Evolutionary conservation across 257 asterid species (phyloP).

Genomic region (Rehmannia glutinosa): DNA sequence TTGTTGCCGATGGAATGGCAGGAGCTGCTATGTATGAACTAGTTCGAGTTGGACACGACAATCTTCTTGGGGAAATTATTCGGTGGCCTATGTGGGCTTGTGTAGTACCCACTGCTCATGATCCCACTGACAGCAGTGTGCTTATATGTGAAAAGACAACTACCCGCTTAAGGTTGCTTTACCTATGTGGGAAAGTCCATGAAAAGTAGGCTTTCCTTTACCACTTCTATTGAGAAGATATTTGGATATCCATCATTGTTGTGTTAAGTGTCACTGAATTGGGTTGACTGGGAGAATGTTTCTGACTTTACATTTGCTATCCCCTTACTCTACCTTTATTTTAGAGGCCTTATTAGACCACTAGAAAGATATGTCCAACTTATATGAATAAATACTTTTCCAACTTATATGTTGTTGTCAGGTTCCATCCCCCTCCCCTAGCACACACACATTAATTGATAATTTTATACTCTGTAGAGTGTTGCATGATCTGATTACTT

Average conservation of each 20-base stretch:
- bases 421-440: not conserved
- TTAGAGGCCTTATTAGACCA: not conserved
- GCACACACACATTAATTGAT: not conserved
- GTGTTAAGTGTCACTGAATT: not conserved
- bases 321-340: not conserved
- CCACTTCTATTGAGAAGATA: not conserved
- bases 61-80: slow-evolving; percentile 95
- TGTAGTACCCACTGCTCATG: slow-evolving; percentile 4
- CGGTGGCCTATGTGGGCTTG: slow-evolving; percentile 25
- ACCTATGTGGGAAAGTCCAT: not conserved
- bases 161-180: not conserved
- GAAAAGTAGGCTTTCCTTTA: not conserved
- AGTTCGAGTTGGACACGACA: slow-evolving; percentile 98
- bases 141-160: not conserved
- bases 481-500: slow-evolving; percentile 23
- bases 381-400: slow-evolving; percentile 3
- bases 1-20: slow-evolving; percentile 98
- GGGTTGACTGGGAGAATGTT: not conserved
- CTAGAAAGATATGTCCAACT: too few species aligned
- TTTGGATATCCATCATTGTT: not conserved
- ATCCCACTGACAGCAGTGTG: not conserved
- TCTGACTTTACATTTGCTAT: not conserved
- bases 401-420: not conserved
- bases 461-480: slow-evolving; percentile 5
- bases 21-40: slow-evolving; percentile 99